Evolutionary conservation across 768 basidiomycete genomes (phyloP).

Genomic region (Boletus rubropictus): DNA sequence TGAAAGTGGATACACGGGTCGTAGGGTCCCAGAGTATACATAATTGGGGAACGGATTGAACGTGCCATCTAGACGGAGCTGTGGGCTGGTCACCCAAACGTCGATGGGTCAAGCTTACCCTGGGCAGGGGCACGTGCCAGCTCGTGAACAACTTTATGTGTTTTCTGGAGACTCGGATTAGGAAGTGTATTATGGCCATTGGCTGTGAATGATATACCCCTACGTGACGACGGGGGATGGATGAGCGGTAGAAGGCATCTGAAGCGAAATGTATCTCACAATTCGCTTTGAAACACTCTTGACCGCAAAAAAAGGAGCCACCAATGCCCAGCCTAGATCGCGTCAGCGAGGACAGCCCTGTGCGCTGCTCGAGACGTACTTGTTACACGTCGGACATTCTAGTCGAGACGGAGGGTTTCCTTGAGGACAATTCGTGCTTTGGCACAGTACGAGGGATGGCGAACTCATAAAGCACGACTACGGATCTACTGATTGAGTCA

Average conservation of each 20-base stretch:
- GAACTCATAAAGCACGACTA: slow-evolving; percentile 32
- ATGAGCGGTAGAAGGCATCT: background rate
- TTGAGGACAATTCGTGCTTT: slow-evolving; percentile 66
- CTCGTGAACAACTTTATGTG: slow-evolving; percentile 73
- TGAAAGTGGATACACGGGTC: slow-evolving; percentile 86
- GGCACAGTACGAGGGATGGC: slow-evolving; percentile 44
- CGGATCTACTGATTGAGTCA: background rate
- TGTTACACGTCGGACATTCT: slow-evolving; percentile 92
- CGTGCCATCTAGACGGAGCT: slow-evolving; percentile 51
- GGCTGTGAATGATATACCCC: slow-evolving; percentile 20
- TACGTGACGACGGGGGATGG: slow-evolving; percentile 1
- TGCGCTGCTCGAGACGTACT: slow-evolving; percentile 45
- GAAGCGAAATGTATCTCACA: slow-evolving; percentile 49
- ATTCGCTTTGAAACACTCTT: slow-evolving; percentile 92
- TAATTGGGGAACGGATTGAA: slow-evolving; percentile 77
- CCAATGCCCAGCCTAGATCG: slow-evolving; percentile 63
- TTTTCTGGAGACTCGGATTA: slow-evolving; percentile 49
- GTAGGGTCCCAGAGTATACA: slow-evolving; percentile 70
- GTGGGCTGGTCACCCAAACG: background rate
- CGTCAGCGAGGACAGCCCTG: slow-evolving; percentile 7
- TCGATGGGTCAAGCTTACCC: slow-evolving; percentile 5
- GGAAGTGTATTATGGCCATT: background rate
- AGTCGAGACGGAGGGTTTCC: slow-evolving; percentile 81
- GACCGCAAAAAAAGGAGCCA: slow-evolving; percentile 88
- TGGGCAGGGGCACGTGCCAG: slow-evolving; percentile 37